Base-by-base conservation (phyloP, 1,139 yeast species). In the Candida mesenterica region DNA sequence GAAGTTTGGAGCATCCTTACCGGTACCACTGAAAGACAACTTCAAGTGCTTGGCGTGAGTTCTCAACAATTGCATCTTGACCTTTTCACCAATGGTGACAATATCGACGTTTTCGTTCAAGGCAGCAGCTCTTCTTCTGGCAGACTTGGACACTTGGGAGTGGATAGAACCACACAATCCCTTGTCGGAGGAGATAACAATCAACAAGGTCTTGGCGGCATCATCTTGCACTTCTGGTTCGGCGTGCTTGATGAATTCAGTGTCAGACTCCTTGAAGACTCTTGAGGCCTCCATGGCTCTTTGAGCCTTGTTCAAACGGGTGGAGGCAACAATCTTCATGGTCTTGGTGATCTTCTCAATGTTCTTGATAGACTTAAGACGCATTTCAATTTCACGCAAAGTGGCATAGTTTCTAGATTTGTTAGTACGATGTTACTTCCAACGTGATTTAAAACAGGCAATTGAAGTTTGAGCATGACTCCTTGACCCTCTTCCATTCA, bases 331-430 rank as follows among this genome's bases (percentile, higher is more conserved):
- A 69, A 94, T 84, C 77, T 90, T 92, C 98, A 92, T 92, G 67
- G 98, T 92, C 75, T 92, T 92, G 74, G 98, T 92, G 72, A 92
- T 92, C 77, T 92, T 92, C 73, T 92, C 97, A 66, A 92, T 92
- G 79, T 92, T 92, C 77, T 90, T 92, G 66, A 92, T 92, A 49
- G 97, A 88, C 77, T 92, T 92, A 65, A 92, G 82, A 77, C 98
- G 95, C 68, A 79, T 85, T 76, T 92, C 98, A 62, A 92, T 94
- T 72, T 92, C 98, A 76, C 97, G 90, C 65, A 92, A 79, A 55
- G 98, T 92, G 61, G 98, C 98, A 77, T 88, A 90, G 76, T 82
- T 81, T 84, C 96, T 86, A 47, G 15, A 24, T 25, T 13, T 13
- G 51, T 53, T 50, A 52, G 55, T 52, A 51, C 15, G 17, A 7